Conservation (phyloP, 2,329 filamentous ascomycete genomes). For the Allantophomopsis cytisporea region DNA sequence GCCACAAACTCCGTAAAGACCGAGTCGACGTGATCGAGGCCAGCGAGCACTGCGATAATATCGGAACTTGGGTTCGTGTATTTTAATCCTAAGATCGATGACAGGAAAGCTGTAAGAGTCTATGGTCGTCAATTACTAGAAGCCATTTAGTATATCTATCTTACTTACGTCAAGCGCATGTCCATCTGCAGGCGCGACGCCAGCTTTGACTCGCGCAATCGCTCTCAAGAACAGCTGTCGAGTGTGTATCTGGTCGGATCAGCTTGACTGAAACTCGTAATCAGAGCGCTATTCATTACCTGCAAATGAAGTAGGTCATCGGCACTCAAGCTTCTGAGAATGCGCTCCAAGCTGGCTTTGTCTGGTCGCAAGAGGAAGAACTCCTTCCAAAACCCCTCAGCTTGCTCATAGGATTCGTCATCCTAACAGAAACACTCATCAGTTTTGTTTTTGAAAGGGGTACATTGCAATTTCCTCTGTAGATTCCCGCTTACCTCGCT, state of each 20-base stretch:
- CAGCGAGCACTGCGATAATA: slow-evolving; percentile 79
- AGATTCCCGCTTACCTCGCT: not conserved
- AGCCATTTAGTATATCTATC: not conserved
- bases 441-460: not conserved
- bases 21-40: slow-evolving; percentile 75
- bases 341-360: slow-evolving; percentile 47
- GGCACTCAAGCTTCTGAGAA: slow-evolving; percentile 57
- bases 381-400: slow-evolving; percentile 91
- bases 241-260: slow-evolving; percentile 14
- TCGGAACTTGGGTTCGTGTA: slow-evolving; percentile 94
- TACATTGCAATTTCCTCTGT: too few species aligned
- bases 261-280: not conserved
- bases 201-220: slow-evolving; percentile 51
- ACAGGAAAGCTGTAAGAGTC: slow-evolving; percentile 84
- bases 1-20: slow-evolving; percentile 83
- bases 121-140: slow-evolving; percentile 33
- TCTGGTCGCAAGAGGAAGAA: slow-evolving; percentile 88
- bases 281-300: slow-evolving; percentile 45
- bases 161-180: slow-evolving; percentile 73
- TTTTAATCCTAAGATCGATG: slow-evolving; percentile 69
- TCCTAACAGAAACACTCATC: slow-evolving; percentile 29
- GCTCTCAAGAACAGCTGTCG: slow-evolving; percentile 61
- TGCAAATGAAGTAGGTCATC: slow-evolving; percentile 68
- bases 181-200: slow-evolving; percentile 47
- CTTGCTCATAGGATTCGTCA: slow-evolving; percentile 52